Base-by-base conservation (phyloP, 768 basidiomycete species). In the Hemileccinum impolitum region DNA sequence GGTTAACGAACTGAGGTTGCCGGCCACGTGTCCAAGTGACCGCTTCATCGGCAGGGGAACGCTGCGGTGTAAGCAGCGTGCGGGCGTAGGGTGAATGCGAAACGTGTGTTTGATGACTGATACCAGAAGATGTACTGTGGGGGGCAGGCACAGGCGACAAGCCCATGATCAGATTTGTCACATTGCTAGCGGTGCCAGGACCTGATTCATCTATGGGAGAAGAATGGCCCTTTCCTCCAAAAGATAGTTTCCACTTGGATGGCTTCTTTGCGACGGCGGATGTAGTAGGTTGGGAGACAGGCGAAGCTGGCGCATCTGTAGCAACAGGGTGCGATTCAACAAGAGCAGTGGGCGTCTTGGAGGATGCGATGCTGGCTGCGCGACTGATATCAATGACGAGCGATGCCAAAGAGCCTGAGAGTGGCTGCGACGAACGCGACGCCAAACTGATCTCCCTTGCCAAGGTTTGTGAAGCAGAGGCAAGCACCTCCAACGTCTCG, bases 401-500 rank as follows among this genome's bases (percentile, higher is more conserved):
- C 5, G 53, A 59, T 12, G 65, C 54, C 15, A 53, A 21, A 6
- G 54, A 18, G 15, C 39, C 32, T 35, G 57, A 49, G 17, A 52
- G 41, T 12, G 61, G 63, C 6, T 66, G 69, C 0, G 76, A 74
- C 8, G 76, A 70, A 48, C 72, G 75, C 15, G 81, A 81, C 1
- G 80, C 82, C 52, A 77, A 78, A 60, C 86, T 88, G 59, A 95
- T 81, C 70, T 94, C 89, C 53, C 93, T 77, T 18, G 87, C 93
- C 30, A 95, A 76, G 4, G 80, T 75, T 64, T 95, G 89, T 6
- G 88, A 89, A 1, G 87, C 90, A 49, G 75, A 78, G 15, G 90
- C 91, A 35, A 94, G 79, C 5, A 81, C 84, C 18, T 77, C 76
- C 50, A 90, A 71, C 6, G 81, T 82, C 46, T 77, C 76, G 50